Conservation (phyloP, 2,329 filamentous ascomycete species). For the Pseudogymnoascus sp. region DNA sequence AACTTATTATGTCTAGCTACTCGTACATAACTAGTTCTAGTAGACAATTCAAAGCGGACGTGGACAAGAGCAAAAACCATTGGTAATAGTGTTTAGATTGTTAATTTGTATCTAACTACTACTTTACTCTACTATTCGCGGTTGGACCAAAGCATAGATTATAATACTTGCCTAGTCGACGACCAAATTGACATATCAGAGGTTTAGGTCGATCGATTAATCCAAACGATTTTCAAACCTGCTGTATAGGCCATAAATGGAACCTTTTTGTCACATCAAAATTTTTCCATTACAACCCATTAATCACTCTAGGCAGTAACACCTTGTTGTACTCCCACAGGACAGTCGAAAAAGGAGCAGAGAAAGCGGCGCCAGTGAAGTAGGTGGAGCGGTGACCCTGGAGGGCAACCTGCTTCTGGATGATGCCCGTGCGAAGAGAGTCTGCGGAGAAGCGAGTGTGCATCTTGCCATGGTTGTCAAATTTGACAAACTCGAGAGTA, state of each 20-base stretch:
- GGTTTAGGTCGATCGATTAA: not conserved
- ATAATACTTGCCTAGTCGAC: not conserved
- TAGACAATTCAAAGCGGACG: no score
- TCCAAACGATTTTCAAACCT: not conserved
- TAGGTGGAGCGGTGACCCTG: conserved; percentile 39
- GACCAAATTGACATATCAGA: not conserved
- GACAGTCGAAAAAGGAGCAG: conserved; percentile 25
- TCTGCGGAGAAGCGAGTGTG: conserved; percentile 29
- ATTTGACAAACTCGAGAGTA: conserved; percentile 28
- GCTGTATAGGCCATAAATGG: not conserved
- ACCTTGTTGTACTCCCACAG: conserved; percentile 31
- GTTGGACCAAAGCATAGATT: not conserved
- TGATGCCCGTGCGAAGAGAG: conserved; percentile 34
- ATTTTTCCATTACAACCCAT: conserved; percentile 8
- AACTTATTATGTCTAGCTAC: no score
- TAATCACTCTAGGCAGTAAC: conserved; percentile 20
- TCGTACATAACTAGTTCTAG: no score
- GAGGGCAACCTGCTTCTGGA: conserved; percentile 34
- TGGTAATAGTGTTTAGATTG: no score
- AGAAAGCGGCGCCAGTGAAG: conserved; percentile 36
- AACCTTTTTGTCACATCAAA: not conserved
- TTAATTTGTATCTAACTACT: no score
- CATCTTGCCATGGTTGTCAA: conserved; percentile 33
- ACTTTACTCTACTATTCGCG: no score
- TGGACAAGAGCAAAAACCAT: no score